A percentile compares a stretch with the other conserved stretches of the same genome.
Evolutionary conservation across 2,329 filamentous ascomycete genomes (phyloP).

Genomic region (Dryadomyces quercivorus): DNA sequence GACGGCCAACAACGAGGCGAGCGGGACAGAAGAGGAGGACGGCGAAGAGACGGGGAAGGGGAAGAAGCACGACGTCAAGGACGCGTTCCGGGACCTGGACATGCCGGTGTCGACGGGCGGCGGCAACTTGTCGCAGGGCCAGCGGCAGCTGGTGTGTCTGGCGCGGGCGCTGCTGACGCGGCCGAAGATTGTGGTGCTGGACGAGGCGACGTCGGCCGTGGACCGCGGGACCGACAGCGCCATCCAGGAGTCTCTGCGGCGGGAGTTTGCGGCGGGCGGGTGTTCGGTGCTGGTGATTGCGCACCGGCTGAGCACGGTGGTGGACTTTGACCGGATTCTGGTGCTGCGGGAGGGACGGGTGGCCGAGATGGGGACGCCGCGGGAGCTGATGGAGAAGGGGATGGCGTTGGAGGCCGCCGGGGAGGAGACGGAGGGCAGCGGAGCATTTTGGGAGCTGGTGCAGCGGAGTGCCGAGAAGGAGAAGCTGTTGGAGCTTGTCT

Average conservation of each 20-base stretch:
- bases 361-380: slow-evolving; percentile 27
- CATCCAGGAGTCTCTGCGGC: slow-evolving; percentile 43
- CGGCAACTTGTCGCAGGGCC: slow-evolving; percentile 29
- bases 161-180: slow-evolving; percentile 30
- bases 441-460: slow-evolving; percentile 12
- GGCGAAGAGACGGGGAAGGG: background rate
- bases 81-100: slow-evolving; percentile 20
- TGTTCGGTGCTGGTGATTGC: slow-evolving; percentile 39
- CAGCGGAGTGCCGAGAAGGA: slow-evolving; percentile 13
- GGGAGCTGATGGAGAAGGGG: slow-evolving; percentile 26
- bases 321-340: slow-evolving; percentile 37
- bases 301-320: slow-evolving; percentile 30
- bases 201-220: slow-evolving; percentile 34
- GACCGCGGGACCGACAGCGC: slow-evolving; percentile 43
- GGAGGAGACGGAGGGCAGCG: background rate
- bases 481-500: slow-evolving; percentile 11
- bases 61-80: slow-evolving; percentile 8
- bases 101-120: slow-evolving; percentile 20
- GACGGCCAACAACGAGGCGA: slow-evolving; percentile 2
- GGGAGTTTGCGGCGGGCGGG: slow-evolving; percentile 30
- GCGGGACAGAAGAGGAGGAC: background rate
- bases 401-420: slow-evolving; percentile 15
- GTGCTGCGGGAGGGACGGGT: slow-evolving; percentile 35
- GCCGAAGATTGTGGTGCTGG: slow-evolving; percentile 28
- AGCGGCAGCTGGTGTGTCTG: slow-evolving; percentile 35